These are phyloP conservation scores for Fusarium sp. DNA, from an alignment of 2,329 filamentous ascomycete genomes.

Conservation along the genomic window DNA sequence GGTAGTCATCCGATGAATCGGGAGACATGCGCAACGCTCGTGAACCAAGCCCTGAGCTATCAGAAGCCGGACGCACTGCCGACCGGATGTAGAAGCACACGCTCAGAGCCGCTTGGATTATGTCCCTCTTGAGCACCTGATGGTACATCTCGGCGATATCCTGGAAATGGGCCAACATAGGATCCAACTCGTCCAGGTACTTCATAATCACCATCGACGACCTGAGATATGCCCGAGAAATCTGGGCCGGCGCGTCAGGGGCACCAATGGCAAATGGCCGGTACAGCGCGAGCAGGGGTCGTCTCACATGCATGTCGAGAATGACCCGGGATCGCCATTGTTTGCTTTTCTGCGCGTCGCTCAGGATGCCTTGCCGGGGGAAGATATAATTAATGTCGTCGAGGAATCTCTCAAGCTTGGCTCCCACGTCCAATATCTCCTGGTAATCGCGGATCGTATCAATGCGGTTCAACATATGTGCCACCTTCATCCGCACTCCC, in stretches of 20 bases:
- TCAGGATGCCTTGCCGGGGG: constrained; percentile 58
- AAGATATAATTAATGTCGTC: constrained; percentile 67
- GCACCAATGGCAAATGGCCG: constrained; percentile 66
- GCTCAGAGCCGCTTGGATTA: constrained; percentile 66
- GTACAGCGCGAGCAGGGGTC: constrained; percentile 65
- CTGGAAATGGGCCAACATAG: constrained; percentile 58
- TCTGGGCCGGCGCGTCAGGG: constrained; percentile 62
- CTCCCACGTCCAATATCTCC: constrained; percentile 65
- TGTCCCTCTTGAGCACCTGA: constrained; percentile 64
- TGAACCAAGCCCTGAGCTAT: constrained; percentile 46
- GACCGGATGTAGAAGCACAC: constrained; percentile 66
- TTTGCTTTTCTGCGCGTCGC: constrained; percentile 59
- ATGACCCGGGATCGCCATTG: constrained; percentile 64
- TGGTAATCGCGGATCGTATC: constrained; percentile 65
- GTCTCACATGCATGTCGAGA: constrained; percentile 66
- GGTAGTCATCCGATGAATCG: constrained; percentile 50
- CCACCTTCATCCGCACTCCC: constrained; percentile 61
- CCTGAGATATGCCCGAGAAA: constrained; percentile 64
- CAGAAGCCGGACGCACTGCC: constrained; percentile 46
- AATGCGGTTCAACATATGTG: constrained; percentile 63
- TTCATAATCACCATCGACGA: constrained; percentile 68
- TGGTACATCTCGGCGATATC: constrained; percentile 65
- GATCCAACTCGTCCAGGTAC: constrained; percentile 67
- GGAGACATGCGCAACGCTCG: constrained; percentile 51
- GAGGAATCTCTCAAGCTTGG: constrained; percentile 64